Percentiles rank a stretch among this genome's conserved stretches.
Evolutionary conservation across 1,284 basidiomycete species (phyloP).

Genomic region (Ustilago hordei): DNA sequence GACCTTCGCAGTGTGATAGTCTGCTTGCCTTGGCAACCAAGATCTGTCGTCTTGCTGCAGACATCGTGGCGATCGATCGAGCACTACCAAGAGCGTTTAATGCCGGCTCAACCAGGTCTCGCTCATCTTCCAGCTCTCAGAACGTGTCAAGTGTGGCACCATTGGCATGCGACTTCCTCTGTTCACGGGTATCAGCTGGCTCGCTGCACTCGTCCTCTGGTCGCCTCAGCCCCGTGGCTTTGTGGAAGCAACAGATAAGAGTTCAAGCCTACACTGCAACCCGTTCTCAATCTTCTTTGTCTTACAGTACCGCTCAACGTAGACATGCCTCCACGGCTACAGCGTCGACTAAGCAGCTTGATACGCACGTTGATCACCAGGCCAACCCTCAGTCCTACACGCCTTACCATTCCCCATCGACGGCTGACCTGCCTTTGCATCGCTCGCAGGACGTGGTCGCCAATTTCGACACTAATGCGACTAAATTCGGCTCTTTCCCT

Average conservation of each 20-base stretch:
- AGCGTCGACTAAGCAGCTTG: conserved; percentile 2
- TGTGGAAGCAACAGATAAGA: background rate
- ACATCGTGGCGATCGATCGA: conserved; percentile 28
- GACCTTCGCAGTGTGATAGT: conserved; percentile 15
- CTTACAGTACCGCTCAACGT: background rate
- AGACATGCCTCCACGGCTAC: conserved; percentile 21
- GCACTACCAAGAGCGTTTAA: background rate
- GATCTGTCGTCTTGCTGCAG: conserved; percentile 33
- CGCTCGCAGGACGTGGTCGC: background rate
- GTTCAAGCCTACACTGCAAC: background rate
- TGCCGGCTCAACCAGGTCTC: background rate
- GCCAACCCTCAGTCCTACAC: background rate
- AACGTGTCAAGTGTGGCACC: background rate
- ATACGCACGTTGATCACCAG: conserved; percentile 7
- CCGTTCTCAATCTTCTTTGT: background rate
- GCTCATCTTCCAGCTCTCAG: background rate
- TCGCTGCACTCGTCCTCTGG: background rate
- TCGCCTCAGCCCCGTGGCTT: background rate
- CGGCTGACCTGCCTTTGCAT: conserved; percentile 4
- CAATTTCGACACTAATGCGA: background rate
- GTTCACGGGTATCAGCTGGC: conserved; percentile 1
- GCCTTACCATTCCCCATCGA: background rate
- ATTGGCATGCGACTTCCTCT: conserved; percentile 10
- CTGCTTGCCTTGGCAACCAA: conserved; percentile 23
- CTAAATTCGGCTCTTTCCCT: background rate